These are phyloP conservation scores for Zymoseptoria crescenta DNA, from an alignment of 2,329 filamentous ascomycete genomes.

Conservation along the genomic window DNA sequence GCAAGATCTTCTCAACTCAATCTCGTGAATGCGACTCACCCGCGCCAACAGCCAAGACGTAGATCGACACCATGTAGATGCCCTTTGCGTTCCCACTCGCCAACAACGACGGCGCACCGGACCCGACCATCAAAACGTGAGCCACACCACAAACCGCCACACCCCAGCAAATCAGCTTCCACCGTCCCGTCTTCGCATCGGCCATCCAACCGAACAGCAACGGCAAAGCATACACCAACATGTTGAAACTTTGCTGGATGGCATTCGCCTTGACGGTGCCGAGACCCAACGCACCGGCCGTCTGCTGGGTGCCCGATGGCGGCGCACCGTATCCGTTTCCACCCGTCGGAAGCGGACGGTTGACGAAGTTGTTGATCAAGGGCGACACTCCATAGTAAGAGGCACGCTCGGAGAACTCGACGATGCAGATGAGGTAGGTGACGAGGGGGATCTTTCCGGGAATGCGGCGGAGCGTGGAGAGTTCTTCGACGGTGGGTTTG, in stretches of 20 bases:
- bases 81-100: constrained; percentile 29
- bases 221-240: constrained; percentile 39
- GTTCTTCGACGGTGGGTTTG: constrained; percentile 37
- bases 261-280: constrained; percentile 61
- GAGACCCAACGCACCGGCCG: constrained; percentile 51
- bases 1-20: background rate
- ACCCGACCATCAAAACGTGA: constrained; percentile 27
- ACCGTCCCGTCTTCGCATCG: constrained; percentile 37
- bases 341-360: constrained; percentile 18
- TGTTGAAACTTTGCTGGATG: constrained; percentile 47
- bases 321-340: constrained; percentile 28
- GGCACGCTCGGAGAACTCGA: constrained; percentile 43
- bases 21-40: constrained; percentile 40
- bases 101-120: constrained; percentile 22
- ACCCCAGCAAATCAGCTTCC: constrained; percentile 33
- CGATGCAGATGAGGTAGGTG: constrained; percentile 33
- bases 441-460: constrained; percentile 32
- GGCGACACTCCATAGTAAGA: constrained; percentile 37
- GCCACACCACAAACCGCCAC: constrained; percentile 35
- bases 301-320: constrained; percentile 32
- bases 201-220: constrained; percentile 41
- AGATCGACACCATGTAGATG: constrained; percentile 36
- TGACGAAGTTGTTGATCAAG: constrained; percentile 43
- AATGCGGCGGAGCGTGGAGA: constrained; percentile 36
- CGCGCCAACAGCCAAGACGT: constrained; percentile 34